Conservation (phyloP, 805 yeast species). For the Yarrowia sp. region DNA sequence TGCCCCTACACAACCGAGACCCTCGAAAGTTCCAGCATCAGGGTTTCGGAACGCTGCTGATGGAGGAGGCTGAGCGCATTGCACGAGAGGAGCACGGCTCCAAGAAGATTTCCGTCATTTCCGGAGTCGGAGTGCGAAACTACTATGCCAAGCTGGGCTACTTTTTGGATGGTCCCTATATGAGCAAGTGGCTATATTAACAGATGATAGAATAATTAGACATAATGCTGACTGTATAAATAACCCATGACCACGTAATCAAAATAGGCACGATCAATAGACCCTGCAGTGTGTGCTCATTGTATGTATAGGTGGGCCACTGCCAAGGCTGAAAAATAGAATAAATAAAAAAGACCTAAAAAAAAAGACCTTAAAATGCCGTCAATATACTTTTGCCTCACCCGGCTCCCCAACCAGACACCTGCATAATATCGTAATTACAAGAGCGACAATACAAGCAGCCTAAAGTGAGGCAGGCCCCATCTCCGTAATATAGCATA, state of each 20-base stretch:
- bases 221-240: too few relatives aligned
- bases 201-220: too few relatives aligned
- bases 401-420: neutral
- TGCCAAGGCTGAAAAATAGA: neutral
- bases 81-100: constrained; percentile 95
- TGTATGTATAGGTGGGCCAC: neutral
- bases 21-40: constrained; percentile 98
- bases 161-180: constrained; percentile 89
- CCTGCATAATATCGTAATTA: neutral
- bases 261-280: neutral
- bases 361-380: too few relatives aligned
- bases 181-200: constrained; percentile 64
- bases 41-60: constrained; percentile 93
- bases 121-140: constrained; percentile 97
- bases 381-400: constrained; percentile 20
- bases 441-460: too few relatives aligned
- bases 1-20: constrained; percentile 92
- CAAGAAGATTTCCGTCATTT: constrained; percentile 83
- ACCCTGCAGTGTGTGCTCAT: neutral
- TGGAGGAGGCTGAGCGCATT: constrained; percentile 98
- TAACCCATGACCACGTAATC: neutral
- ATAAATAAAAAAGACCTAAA: too few relatives aligned
- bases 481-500: too few relatives aligned
- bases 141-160: constrained; percentile 93
- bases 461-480: too few relatives aligned